Evolutionary conservation across 768 basidiomycete genomes (phyloP), one percentile per base, ranked within the genome.

Genomic region (Tremella fuciformis): DNA sequence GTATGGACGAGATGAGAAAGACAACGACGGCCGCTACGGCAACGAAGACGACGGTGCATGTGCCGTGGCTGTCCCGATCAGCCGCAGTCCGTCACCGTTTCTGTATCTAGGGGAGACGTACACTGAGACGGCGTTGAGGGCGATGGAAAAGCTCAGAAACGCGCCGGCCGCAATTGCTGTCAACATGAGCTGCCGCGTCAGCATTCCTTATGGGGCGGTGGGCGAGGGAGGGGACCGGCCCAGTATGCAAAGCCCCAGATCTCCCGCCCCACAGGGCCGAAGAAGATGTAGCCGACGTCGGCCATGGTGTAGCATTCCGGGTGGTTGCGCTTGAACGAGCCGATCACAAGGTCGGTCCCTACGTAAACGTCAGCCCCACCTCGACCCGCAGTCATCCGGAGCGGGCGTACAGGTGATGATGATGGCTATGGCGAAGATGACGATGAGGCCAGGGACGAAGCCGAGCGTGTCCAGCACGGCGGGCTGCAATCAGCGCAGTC

Each of bases 21-120:
- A 60, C 59, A 26, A 70, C 50, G 64, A 76, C 42, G 6, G 70
- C 66, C 18, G 65, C 69, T 50, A 78, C 68, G 1, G 64, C 73
- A 9, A 73, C 75, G n/a, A 71, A 79, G 22, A 72, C 74, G 47
- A 75, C 75, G 3, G 77, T 77, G 58, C 78, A 79, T 1, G 76
- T 73, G 8, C 67, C 75, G 59, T 76, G 29, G 29, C 77, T n/a
- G 24, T 58, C 41, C 16, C 40, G 48, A 3, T 52, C 50, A 25
- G 46, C 7, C 46, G 18, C 41, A 13, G 42, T 50, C 25, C 24
- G n/a, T 6, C 13, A 4, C 3, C 11, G 21, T 19, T 34, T 18
- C 26, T 34, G 51, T 77, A 58, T 77, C 78, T 1, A 78, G 11
- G 29, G 29, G 6, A 34, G 29, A 34, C 29, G 4, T 11, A 75